phyloP scores from a whole-genome alignment of 1,284 basidiomycete genomes.

The Ceratobasidium sp. region DNA sequence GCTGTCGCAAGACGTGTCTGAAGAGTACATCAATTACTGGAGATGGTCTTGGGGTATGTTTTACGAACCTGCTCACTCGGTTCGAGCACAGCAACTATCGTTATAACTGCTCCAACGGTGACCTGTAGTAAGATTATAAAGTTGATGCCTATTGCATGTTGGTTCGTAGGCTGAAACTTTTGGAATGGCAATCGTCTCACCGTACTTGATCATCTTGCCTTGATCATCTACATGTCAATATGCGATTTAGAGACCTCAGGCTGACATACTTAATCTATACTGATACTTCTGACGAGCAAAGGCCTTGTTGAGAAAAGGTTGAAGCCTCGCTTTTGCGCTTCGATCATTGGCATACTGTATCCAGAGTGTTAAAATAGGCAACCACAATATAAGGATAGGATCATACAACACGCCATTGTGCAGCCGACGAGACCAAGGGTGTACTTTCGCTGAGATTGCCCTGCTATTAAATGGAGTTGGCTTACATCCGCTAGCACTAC shows the following conservation, averaged over 20 bases:
- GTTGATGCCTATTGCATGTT: slow-evolving; percentile 10
- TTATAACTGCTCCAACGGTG: slow-evolving; percentile 14
- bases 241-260: too few relatives aligned
- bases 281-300: slow-evolving; percentile 28
- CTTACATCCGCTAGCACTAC: too few relatives aligned
- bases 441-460: not conserved
- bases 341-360: slow-evolving; percentile 13
- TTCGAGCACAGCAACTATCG: slow-evolving; percentile 4
- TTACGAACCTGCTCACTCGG: slow-evolving; percentile 17
- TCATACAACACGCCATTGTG: slow-evolving; percentile 16
- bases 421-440: not conserved
- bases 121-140: slow-evolving; percentile 28
- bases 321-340: slow-evolving; percentile 26
- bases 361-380: not conserved
- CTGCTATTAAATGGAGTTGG: not conserved
- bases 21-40: not conserved
- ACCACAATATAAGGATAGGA: not conserved
- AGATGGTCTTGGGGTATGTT: too few relatives aligned
- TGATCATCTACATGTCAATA: too few relatives aligned
- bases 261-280: slow-evolving; percentile 20
- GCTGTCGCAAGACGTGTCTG: slow-evolving; percentile 13
- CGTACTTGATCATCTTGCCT: slow-evolving; percentile 31
- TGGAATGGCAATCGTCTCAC: not conserved
- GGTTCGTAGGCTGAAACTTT: not conserved
- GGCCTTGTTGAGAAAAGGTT: slow-evolving; percentile 28